Percentiles rank a stretch among this genome's conserved stretches.
Evolutionary conservation across 345 rosid genomes (phyloP).

Genomic region (Populus deltoides): DNA sequence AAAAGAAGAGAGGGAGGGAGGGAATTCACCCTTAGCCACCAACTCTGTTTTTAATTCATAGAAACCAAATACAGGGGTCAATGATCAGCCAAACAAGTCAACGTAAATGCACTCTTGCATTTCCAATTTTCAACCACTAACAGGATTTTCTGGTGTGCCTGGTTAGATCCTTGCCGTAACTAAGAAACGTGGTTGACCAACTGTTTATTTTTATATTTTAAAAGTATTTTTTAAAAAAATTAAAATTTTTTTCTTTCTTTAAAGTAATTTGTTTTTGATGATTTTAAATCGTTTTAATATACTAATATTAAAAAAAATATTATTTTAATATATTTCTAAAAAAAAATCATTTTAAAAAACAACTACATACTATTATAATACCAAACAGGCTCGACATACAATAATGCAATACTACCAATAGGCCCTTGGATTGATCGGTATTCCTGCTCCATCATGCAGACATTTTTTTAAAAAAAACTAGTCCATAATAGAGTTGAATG

Average conservation of each 20-base stretch:
- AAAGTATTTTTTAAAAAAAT: too few species aligned
- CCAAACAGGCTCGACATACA: too few species aligned
- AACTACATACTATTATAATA: too few species aligned
- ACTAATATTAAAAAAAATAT: too few species aligned
- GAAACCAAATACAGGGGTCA: not conserved
- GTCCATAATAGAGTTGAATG: not conserved
- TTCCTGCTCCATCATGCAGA: not conserved
- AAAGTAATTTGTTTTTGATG: too few species aligned
- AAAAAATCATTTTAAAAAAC: too few species aligned
- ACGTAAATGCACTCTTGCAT: not conserved
- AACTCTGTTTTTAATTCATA: constrained; percentile 1
- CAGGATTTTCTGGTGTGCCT: not conserved
- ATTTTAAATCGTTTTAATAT: too few species aligned
- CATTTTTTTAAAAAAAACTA: too few species aligned
- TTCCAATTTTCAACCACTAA: not conserved
- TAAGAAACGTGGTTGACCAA: not conserved
- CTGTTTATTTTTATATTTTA: too few species aligned
- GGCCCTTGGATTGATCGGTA: not conserved
- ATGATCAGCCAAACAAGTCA: not conserved
- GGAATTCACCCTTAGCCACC: constrained; percentile 6
- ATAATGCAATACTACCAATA: not conserved
- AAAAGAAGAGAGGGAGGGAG: not conserved
- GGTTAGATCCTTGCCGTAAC: not conserved
- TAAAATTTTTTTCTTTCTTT: too few species aligned
- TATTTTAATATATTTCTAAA: too few species aligned